Evolutionary conservation across 1,284 basidiomycete species (phyloP).

Genomic region (Rhodotorula sp.): DNA sequence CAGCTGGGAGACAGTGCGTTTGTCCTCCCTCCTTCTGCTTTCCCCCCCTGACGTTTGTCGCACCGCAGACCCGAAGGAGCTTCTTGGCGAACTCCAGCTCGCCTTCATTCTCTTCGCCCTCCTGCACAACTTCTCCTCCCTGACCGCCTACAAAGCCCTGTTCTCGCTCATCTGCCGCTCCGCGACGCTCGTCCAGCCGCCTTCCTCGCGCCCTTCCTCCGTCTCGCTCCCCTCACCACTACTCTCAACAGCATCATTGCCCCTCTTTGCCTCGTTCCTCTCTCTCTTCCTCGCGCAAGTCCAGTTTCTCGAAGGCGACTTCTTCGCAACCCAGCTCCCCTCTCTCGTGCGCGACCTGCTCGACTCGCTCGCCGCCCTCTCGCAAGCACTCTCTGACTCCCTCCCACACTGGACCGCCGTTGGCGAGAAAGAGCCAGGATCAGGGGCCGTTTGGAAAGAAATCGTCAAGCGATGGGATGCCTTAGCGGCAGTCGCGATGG

Average conservation of each 20-base stretch:
- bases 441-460: constrained; percentile 16
- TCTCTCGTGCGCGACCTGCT: constrained; percentile 49
- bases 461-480: constrained; percentile 35
- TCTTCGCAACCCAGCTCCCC: constrained; percentile 51
- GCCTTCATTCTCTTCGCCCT: constrained; percentile 51
- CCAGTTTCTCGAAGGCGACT: constrained; percentile 45
- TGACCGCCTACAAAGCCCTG: constrained; percentile 50
- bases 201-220: constrained; percentile 25
- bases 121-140: constrained; percentile 50
- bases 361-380: constrained; percentile 47
- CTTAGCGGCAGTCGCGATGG: constrained; percentile 20
- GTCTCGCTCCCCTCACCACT: constrained; percentile 3
- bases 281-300: constrained; percentile 46
- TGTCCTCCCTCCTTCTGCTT: not conserved
- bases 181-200: constrained; percentile 35
- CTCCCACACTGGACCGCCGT: constrained; percentile 6
- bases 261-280: constrained; percentile 41
- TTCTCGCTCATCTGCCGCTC: constrained; percentile 47
- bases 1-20: constrained; percentile 48
- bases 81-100: constrained; percentile 51
- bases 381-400: constrained; percentile 39
- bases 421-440: not conserved
- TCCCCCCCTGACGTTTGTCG: not conserved
- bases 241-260: constrained; percentile 1
- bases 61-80: constrained; percentile 45